These are phyloP conservation scores for Entelexis sorbosivorans DNA, from an alignment of 1,139 yeast species.

Conservation along the genomic window DNA sequence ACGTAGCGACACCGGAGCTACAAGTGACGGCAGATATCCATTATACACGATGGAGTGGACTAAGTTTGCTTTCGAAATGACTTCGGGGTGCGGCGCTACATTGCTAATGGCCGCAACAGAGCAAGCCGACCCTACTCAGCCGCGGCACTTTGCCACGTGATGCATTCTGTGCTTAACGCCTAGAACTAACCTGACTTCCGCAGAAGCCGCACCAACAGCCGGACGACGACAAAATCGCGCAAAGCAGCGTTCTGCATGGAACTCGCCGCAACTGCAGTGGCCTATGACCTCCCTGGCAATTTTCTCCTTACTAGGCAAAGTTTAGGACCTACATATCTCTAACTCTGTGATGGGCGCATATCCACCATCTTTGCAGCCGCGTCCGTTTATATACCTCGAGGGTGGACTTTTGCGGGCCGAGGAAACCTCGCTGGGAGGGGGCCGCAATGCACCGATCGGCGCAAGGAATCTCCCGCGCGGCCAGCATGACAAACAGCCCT, in stretches of 20 bases:
- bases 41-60: too few relatives aligned
- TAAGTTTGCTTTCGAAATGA: too few relatives aligned
- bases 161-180: neutral
- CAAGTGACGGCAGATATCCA: too few relatives aligned
- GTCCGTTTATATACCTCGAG: neutral
- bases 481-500: neutral
- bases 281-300: neutral
- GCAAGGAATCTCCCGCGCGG: neutral
- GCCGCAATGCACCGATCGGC: conserved; percentile 2
- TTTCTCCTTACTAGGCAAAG: neutral
- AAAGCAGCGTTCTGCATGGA: neutral
- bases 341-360: too few relatives aligned
- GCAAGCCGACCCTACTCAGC: neutral
- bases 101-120: too few relatives aligned
- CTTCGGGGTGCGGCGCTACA: too few relatives aligned
- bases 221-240: neutral
- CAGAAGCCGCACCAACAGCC: neutral
- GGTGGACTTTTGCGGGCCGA: neutral
- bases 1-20: too few relatives aligned
- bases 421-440: neutral
- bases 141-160: neutral
- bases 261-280: neutral
- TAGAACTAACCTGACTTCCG: neutral
- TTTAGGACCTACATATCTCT: too few relatives aligned
- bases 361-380: neutral